phyloP scores from a whole-genome alignment of 2,329 filamentous ascomycete species.

The Pyricularia pennisetigena region DNA sequence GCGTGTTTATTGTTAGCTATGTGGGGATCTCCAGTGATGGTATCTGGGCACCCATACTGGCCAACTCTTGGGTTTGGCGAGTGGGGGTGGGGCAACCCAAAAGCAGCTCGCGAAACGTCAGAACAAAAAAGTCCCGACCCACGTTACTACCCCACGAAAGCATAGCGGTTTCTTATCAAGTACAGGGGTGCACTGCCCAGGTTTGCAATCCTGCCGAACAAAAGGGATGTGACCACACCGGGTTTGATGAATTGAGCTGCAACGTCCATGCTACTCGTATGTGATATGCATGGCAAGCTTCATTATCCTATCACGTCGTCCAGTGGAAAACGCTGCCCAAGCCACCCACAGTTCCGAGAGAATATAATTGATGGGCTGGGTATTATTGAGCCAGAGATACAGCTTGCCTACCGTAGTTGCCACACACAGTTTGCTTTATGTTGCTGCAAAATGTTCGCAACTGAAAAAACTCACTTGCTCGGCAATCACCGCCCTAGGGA shows the following conservation, averaged over 20 bases:
- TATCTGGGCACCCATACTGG: background rate
- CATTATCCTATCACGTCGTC: background rate
- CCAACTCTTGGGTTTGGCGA: background rate
- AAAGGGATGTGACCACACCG: no score
- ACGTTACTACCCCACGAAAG: background rate
- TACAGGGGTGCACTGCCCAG: no score
- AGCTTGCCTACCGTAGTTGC: background rate
- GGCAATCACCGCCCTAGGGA: no score
- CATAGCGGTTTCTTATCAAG: background rate
- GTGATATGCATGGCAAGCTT: background rate
- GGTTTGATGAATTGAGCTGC: no score
- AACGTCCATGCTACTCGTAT: no score
- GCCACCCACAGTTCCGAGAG: background rate
- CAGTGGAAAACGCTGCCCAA: background rate
- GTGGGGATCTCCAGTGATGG: no score
- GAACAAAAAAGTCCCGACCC: background rate
- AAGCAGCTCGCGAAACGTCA: background rate
- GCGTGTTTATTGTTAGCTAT: no score
- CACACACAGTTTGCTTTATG: background rate
- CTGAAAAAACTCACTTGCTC: background rate
- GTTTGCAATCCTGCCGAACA: no score
- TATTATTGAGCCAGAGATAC: background rate
- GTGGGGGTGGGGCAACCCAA: background rate
- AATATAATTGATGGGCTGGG: background rate
- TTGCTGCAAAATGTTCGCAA: background rate